A percentile compares a stretch with the other conserved stretches of the same genome.
Conservation (phyloP, 1,284 basidiomycete species). For the Boletus semigastroideus region DNA sequence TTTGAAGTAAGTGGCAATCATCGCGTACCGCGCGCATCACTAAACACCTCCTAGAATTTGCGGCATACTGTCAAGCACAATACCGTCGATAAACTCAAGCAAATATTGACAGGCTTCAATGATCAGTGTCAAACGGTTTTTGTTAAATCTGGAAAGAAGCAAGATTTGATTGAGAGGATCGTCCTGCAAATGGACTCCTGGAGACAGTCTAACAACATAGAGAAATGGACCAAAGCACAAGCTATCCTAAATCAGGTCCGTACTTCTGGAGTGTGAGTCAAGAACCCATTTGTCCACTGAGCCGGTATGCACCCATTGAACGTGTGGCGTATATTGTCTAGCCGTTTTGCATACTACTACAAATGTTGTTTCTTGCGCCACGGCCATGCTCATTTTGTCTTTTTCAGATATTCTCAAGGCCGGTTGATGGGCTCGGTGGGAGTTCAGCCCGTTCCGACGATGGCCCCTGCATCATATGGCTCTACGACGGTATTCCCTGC, state of each 20-base stretch:
- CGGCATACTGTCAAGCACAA: conserved; percentile 49
- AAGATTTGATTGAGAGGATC: conserved; percentile 78
- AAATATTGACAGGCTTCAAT: conserved; percentile 70
- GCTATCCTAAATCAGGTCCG: conserved; percentile 61
- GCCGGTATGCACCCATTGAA: conserved; percentile 6
- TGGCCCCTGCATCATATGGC: conserved; percentile 20
- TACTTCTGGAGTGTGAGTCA: conserved; percentile 57
- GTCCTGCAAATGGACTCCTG: conserved; percentile 55
- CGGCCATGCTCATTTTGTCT: conserved; percentile 19
- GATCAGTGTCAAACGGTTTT: conserved; percentile 68
- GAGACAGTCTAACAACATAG: conserved; percentile 52
- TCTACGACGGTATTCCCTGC: conserved; percentile 23
- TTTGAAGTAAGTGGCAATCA: conserved; percentile 32
- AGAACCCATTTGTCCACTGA: conserved; percentile 10
- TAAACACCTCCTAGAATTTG: conserved; percentile 39
- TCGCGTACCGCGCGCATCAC: conserved; percentile 3
- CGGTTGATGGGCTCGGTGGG: conserved; percentile 25
- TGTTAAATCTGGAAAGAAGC: conserved; percentile 79
- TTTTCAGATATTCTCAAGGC: conserved; percentile 28
- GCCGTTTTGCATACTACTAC: conserved; percentile 6
- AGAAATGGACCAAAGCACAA: conserved; percentile 67
- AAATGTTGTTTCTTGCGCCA: background rate
- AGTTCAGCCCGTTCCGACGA: conserved; percentile 27
- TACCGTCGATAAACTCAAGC: conserved; percentile 81
- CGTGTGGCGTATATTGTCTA: conserved; percentile 11